Conservation (phyloP, 805 yeast species). For the Metschnikowia continentalis region DNA sequence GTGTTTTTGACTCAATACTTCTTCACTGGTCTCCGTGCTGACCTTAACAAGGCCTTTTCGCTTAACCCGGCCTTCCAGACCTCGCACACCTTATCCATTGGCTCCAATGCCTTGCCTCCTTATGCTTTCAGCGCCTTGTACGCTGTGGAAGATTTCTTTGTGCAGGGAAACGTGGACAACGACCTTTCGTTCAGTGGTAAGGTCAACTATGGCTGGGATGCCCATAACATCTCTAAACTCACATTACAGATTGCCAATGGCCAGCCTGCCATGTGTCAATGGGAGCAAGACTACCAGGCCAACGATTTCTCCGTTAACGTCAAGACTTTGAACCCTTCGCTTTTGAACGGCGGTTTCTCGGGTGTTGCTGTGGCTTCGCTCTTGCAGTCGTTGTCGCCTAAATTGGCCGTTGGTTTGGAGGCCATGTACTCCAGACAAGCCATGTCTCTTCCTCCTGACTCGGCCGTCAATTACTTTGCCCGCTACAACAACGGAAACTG, state of each 20-base stretch:
- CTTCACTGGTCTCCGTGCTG: conserved; percentile 95
- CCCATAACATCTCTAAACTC: conserved; percentile 70
- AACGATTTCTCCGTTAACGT: conserved; percentile 83
- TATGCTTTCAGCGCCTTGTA: conserved; percentile 88
- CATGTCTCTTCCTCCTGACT: conserved; percentile 71
- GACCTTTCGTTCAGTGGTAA: conserved; percentile 84
- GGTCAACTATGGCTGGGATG: conserved; percentile 86
- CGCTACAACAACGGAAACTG: conserved; percentile 86
- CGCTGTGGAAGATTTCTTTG: conserved; percentile 78
- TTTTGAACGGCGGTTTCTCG: conserved; percentile 68
- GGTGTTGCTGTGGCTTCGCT: conserved; percentile 93
- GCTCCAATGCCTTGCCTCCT: conserved; percentile 80
- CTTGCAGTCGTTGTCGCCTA: conserved; percentile 83
- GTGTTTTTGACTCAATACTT: conserved; percentile 85
- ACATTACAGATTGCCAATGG: conserved; percentile 83
- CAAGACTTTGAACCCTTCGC: conserved; percentile 86
- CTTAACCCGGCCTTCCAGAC: conserved; percentile 96
- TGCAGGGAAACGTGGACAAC: conserved; percentile 90
- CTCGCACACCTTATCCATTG: conserved; percentile 87
- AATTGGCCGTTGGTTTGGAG: conserved; percentile 85
- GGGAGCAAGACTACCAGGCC: conserved; percentile 94
- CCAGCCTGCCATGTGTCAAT: conserved; percentile 90
- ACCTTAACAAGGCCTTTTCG: conserved; percentile 84
- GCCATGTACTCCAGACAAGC: conserved; percentile 80
- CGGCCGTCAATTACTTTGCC: conserved; percentile 83